Evolutionary conservation across 768 basidiomycete species (phyloP), one percentile per base, ranked within the genome.

Genomic region (Termitomyces sp.): DNA sequence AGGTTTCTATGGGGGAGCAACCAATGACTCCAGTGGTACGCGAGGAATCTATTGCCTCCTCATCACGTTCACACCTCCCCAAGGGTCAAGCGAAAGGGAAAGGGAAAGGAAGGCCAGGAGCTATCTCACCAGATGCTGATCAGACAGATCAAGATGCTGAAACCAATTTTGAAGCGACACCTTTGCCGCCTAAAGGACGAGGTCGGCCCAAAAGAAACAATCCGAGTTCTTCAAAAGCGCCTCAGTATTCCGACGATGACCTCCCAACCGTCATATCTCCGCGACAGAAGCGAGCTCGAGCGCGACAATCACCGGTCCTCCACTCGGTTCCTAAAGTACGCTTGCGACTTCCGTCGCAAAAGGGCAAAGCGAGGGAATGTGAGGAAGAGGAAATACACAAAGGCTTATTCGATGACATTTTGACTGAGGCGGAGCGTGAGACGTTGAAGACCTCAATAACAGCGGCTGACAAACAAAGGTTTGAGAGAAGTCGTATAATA

Each of bases 361-460:
- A 85, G 64, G 81, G 82, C 33, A 89, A 89, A 69, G 83, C 83
- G 34, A 88, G 85, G 67, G 86, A 85, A 42, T 80, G 81, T 18
- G 88, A 91, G 55, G 86, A 87, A 9, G 87, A 87, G 7, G 75
- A 77, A 30, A 70, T 72, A 12, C 71, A 74, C 45, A 78, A 77
- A 42, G 86, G 87, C 27, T 76, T 94, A 52, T 98, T 95, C 67
- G 95, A 97, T 49, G 95, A 94, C 22, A 79, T 96, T 42, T 78
- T 98, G 37, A 72, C 71, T 15, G 72, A 78, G 2, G 77, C 77
- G 18, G 89, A 96, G 56, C 83, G 92, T 37, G 92, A 93, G 67
- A 87, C 81, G 46, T 73, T 78, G 22, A 86, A 84, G 68, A 93
- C 94, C 8, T 70, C 70, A 0, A 88, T 95, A 30, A 69, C 72